A percentile compares a stretch with the other conserved stretches of the same genome.
Conservation (phyloP, 495 filamentous ascomycete species). For the Trichoderma reesei region DNA sequence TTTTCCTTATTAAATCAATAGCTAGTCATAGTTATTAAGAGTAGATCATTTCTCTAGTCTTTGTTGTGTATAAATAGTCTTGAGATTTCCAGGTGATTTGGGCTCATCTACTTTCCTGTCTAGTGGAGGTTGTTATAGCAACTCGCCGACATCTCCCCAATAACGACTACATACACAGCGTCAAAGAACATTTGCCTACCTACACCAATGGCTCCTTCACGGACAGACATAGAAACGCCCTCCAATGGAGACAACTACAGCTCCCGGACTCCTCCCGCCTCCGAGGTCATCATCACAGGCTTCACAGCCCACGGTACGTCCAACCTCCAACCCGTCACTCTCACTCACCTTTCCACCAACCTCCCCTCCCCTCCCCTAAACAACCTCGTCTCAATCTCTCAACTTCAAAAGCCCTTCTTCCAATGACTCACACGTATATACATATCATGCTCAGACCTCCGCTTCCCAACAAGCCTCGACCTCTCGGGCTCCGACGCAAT, state of each 20-base stretch:
- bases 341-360: too few relatives aligned
- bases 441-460: slow-evolving; percentile 48
- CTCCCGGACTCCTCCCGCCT: neutral
- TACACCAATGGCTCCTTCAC: slow-evolving; percentile 1
- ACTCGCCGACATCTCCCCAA: too few relatives aligned
- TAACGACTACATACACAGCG: neutral
- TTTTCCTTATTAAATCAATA: neutral
- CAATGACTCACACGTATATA: neutral
- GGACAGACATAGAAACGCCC: neutral
- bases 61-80: too few relatives aligned
- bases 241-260: neutral
- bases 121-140: too few relatives aligned
- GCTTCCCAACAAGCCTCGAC: slow-evolving; percentile 90
- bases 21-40: neutral
- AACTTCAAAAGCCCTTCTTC: too few relatives aligned
- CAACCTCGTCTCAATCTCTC: too few relatives aligned
- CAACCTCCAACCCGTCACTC: neutral
- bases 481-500: slow-evolving; percentile 95
- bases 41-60: too few relatives aligned
- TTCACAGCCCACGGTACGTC: slow-evolving; percentile 53
- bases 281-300: slow-evolving; percentile 69
- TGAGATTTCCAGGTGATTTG: too few relatives aligned
- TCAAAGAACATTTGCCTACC: neutral
- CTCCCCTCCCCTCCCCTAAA: neutral
- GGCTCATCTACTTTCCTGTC: too few relatives aligned